These are phyloP conservation scores for Kwoniella sp. DNA, from an alignment of 768 basidiomycete genomes.

Conservation along the genomic window DNA sequence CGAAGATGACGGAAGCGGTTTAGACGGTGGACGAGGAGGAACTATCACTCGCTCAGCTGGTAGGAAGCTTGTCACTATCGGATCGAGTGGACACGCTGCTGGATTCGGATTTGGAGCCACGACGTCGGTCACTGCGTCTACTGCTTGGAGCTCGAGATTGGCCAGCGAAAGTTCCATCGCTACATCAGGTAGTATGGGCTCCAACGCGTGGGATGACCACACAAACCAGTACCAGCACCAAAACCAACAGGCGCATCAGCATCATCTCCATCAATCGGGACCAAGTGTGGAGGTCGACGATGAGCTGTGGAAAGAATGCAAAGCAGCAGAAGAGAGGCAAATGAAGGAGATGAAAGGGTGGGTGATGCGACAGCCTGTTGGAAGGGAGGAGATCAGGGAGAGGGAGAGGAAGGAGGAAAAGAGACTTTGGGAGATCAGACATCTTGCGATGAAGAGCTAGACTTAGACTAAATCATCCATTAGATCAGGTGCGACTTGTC, in stretches of 20 bases:
- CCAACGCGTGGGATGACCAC: background rate
- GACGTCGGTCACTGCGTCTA: background rate
- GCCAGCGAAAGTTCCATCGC: conserved; percentile 45
- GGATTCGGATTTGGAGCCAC: background rate
- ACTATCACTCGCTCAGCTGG: conserved; percentile 69
- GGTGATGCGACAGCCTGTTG: conserved; percentile 48
- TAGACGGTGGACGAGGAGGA: conserved; percentile 62
- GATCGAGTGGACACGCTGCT: conserved; percentile 4
- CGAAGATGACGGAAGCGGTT: conserved; percentile 72
- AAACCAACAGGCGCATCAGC: background rate
- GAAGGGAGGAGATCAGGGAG: conserved; percentile 13
- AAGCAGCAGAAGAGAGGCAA: conserved; percentile 78
- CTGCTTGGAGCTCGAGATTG: conserved; percentile 15
- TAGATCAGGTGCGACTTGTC: no score
- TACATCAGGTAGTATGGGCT: conserved; percentile 28
- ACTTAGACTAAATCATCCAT: background rate
- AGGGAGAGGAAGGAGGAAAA: conserved; percentile 48
- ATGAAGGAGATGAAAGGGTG: conserved; percentile 81
- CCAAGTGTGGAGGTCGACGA: conserved; percentile 57
- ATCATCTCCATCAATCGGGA: background rate
- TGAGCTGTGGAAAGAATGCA: conserved; percentile 70
- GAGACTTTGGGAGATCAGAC: conserved; percentile 53
- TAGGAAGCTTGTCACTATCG: conserved; percentile 17
- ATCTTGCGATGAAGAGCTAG: conserved; percentile 45
- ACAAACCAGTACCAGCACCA: background rate